Percentiles rank a stretch among this genome's conserved stretches.
phyloP scores from a whole-genome alignment of 805 yeast species.

The Saccharomycopsis fodiens region DNA sequence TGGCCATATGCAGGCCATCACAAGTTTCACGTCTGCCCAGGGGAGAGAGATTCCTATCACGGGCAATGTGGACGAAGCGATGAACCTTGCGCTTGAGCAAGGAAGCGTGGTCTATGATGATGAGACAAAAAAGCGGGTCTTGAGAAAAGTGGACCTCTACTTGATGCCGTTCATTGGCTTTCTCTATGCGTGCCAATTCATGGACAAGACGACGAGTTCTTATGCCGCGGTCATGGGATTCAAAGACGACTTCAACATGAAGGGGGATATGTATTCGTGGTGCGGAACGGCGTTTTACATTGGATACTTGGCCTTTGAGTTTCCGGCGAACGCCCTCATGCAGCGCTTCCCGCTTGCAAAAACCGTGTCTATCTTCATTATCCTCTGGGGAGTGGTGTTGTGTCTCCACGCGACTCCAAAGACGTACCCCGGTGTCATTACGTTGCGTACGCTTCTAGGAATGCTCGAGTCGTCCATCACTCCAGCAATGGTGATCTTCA shows the following conservation, averaged over 20 bases:
- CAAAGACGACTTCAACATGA: slow-evolving; percentile 37
- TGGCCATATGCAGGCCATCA: too few species aligned
- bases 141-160: slow-evolving; percentile 44
- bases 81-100: slow-evolving; percentile 33
- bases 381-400: slow-evolving; percentile 53
- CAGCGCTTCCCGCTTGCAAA: slow-evolving; percentile 54
- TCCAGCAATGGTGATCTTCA: slow-evolving; percentile 49
- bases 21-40: slow-evolving; percentile 25
- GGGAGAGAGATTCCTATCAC: slow-evolving; percentile 26
- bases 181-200: slow-evolving; percentile 44
- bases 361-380: slow-evolving; percentile 38
- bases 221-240: slow-evolving; percentile 48
- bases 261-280: slow-evolving; percentile 41
- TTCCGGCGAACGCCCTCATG: slow-evolving; percentile 37
- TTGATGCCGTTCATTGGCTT: slow-evolving; percentile 44
- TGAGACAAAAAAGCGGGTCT: slow-evolving; percentile 26
- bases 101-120: slow-evolving; percentile 23
- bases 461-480: slow-evolving; percentile 44
- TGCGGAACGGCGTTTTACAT: slow-evolving; percentile 51
- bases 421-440: slow-evolving; percentile 38
- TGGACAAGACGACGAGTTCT: slow-evolving; percentile 51
- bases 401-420: slow-evolving; percentile 41
- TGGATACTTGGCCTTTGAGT: slow-evolving; percentile 54
- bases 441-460: slow-evolving; percentile 44
- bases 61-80: slow-evolving; percentile 37